phyloP scores from a whole-genome alignment of 139 green algal species.

The Bryopsis sp. region DNA sequence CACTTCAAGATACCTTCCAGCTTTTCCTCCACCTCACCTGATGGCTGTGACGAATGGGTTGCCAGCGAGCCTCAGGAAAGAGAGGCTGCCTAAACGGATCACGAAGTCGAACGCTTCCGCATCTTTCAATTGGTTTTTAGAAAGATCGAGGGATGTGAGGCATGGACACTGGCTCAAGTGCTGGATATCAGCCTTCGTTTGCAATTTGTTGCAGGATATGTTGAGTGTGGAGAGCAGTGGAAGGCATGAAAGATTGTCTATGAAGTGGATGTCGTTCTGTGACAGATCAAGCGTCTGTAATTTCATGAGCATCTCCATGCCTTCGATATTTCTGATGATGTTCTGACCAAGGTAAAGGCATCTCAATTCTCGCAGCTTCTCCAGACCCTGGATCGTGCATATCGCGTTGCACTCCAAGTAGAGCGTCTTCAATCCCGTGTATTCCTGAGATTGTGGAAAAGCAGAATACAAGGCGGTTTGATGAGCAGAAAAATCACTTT shows the following conservation, averaged over 20 bases:
- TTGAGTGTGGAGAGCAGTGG: slow-evolving; percentile 39
- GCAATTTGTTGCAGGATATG: slow-evolving; percentile 43
- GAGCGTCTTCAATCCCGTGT: slow-evolving; percentile 59
- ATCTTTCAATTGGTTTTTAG: slow-evolving; percentile 37
- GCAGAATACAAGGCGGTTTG: not conserved
- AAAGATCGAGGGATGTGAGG: slow-evolving; percentile 47
- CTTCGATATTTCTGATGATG: slow-evolving; percentile 32
- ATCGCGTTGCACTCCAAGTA: slow-evolving; percentile 71
- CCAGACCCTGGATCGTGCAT: slow-evolving; percentile 41
- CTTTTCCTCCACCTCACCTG: slow-evolving; percentile 22
- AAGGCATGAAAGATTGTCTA: slow-evolving; percentile 35
- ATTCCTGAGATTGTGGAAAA: slow-evolving; percentile 43
- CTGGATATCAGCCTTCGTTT: slow-evolving; percentile 25
- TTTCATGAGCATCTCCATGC: slow-evolving; percentile 32
- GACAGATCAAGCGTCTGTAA: slow-evolving; percentile 53
- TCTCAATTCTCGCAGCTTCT: slow-evolving; percentile 40
- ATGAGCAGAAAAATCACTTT: too few relatives aligned
- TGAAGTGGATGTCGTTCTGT: slow-evolving; percentile 43
- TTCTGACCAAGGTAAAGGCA: slow-evolving; percentile 63
- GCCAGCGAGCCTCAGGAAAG: slow-evolving; percentile 44
- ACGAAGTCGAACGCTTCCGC: slow-evolving; percentile 32
- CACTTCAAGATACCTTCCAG: not conserved
- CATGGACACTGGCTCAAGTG: slow-evolving; percentile 28
- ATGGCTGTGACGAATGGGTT: slow-evolving; percentile 46
- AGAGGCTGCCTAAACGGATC: slow-evolving; percentile 26